Conservation (phyloP, 179 eudicot species). For the Amaranthus tricolor region DNA sequence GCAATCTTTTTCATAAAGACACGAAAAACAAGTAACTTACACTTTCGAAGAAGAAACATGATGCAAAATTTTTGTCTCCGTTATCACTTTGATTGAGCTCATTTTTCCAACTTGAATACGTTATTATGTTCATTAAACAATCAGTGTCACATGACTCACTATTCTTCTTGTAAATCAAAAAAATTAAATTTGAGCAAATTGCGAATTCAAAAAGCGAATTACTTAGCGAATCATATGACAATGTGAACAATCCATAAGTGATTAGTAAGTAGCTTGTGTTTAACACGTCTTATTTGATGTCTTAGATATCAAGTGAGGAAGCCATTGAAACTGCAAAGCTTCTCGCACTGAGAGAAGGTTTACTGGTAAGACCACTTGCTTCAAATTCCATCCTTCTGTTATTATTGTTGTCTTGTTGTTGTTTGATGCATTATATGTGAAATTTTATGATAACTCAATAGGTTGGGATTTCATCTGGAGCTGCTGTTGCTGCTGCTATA, state of each 20-base stretch:
- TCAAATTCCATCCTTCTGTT: neutral
- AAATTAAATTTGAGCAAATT: too few relatives aligned
- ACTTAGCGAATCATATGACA: neutral
- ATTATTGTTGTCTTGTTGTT: neutral
- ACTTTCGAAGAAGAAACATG: too few relatives aligned
- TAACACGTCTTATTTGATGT: neutral
- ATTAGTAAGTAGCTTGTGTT: neutral
- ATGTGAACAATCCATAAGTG: too few relatives aligned
- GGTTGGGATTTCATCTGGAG: constrained; percentile 93
- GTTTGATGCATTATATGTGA: constrained; percentile 1
- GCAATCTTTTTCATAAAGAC: too few relatives aligned
- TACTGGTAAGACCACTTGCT: constrained; percentile 50
- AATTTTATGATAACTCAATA: constrained; percentile 9
- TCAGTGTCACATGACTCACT: neutral
- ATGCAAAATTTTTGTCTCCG: neutral
- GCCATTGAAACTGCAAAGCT: constrained; percentile 73
- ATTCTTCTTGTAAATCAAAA: too few relatives aligned
- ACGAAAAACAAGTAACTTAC: too few relatives aligned
- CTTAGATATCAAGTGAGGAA: constrained; percentile 68
- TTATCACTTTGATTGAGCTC: neutral
- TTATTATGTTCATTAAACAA: neutral
- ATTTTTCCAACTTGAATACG: neutral
- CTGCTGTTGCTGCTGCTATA: constrained; percentile 85
- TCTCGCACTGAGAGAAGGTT: constrained; percentile 76
- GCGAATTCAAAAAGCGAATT: neutral